These are phyloP conservation scores for Fusarium sp. DNA, from an alignment of 2,329 filamentous ascomycete genomes.

Conservation along the genomic window DNA sequence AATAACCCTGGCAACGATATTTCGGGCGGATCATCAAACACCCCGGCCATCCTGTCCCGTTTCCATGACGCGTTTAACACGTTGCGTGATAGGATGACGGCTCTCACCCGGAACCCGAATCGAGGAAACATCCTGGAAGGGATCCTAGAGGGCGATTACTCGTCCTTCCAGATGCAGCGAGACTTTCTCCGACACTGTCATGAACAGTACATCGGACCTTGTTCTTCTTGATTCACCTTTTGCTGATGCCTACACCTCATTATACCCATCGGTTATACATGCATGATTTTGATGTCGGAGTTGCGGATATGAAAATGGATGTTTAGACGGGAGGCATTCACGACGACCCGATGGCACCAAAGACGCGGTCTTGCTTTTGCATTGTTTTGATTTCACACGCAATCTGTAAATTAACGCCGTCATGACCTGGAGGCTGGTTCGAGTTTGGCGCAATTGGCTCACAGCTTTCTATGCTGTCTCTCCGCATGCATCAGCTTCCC, in stretches of 20 bases:
- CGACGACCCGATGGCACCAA: slow-evolving; percentile 10
- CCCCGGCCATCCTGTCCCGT: slow-evolving; percentile 71
- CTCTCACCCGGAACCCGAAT: slow-evolving; percentile 54
- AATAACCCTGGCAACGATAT: slow-evolving; percentile 90
- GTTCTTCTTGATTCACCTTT: slow-evolving; percentile 39
- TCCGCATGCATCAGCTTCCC: slow-evolving; percentile 17
- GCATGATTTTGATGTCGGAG: slow-evolving; percentile 23
- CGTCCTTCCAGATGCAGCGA: slow-evolving; percentile 77
- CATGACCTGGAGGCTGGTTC: slow-evolving; percentile 32
- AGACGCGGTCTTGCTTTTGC: slow-evolving; percentile 9
- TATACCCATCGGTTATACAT: slow-evolving; percentile 19
- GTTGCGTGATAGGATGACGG: slow-evolving; percentile 69
- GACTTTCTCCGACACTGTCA: slow-evolving; percentile 68
- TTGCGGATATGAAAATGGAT: slow-evolving; percentile 25
- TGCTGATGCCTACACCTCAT: not conserved
- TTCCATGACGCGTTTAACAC: slow-evolving; percentile 74
- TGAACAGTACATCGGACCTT: slow-evolving; percentile 52
- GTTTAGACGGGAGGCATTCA: slow-evolving; percentile 17
- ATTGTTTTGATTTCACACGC: slow-evolving; percentile 8
- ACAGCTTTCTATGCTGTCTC: slow-evolving; percentile 8
- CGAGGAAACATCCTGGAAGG: slow-evolving; percentile 69
- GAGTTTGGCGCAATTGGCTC: slow-evolving; percentile 20
- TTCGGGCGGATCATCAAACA: slow-evolving; percentile 83
- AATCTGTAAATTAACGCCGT: slow-evolving; percentile 43
- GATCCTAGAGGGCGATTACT: slow-evolving; percentile 83